Conservation (phyloP, 192 early-diverging fungal genomes). For the Linnemannia schmuckeri region DNA sequence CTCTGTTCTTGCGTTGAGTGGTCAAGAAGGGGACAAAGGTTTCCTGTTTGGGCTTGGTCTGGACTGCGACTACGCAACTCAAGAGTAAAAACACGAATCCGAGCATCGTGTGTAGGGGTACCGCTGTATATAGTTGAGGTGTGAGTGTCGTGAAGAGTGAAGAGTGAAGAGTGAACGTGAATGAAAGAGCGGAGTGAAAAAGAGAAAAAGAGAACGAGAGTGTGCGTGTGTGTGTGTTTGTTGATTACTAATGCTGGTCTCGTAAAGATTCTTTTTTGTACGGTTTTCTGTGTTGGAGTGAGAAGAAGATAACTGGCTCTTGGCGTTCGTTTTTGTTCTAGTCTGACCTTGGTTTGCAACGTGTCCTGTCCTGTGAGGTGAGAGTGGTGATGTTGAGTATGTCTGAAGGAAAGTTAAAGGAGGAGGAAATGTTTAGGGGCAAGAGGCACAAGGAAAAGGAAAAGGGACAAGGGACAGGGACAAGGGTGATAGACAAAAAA, state of each 20-base stretch:
- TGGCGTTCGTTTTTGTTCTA: background rate
- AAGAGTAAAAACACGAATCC: conserved; percentile 29
- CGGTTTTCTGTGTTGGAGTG: background rate
- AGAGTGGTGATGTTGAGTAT: background rate
- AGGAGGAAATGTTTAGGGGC: background rate
- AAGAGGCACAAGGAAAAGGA: too few species aligned
- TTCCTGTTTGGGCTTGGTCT: conserved; percentile 47
- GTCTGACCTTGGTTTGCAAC: background rate
- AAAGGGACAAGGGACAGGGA: too few species aligned
- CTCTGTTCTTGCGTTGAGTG: conserved; percentile 22
- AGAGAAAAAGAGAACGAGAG: too few species aligned
- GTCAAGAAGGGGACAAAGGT: conserved; percentile 47
- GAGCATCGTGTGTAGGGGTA: conserved; percentile 17
- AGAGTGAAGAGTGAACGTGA: background rate
- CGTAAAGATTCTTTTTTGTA: background rate
- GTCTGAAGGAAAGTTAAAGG: background rate
- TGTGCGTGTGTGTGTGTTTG: too few species aligned
- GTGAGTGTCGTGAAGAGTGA: background rate
- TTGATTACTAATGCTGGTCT: too few species aligned
- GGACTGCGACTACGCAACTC: conserved; percentile 30
- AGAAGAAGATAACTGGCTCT: too few species aligned
- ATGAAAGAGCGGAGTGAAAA: background rate
- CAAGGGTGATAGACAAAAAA: too few species aligned
- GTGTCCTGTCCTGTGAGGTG: background rate
- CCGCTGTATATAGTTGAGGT: background rate